Percentiles rank a stretch among this genome's conserved stretches.
These are phyloP conservation scores for Stenogyne calaminthoides DNA, from an alignment of 305 asterid genomes.

Conservation along the genomic window DNA sequence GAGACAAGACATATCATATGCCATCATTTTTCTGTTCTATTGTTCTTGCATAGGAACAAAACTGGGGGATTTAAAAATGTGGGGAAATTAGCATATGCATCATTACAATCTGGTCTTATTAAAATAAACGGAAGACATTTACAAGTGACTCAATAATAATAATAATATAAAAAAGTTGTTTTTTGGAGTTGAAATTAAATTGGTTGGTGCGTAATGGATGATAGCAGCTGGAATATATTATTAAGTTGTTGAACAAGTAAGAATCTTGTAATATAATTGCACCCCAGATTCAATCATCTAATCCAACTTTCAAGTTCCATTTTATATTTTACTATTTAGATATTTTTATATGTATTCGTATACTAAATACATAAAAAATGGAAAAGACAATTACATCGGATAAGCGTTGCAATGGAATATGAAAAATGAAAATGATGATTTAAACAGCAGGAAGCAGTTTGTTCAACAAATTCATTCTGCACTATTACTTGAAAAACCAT, in stretches of 20 bases:
- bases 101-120: too few species aligned
- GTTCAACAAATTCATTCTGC: constrained; percentile 17
- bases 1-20: too few species aligned
- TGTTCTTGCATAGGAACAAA: too few species aligned
- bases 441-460: constrained; percentile 36
- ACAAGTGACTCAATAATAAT: too few species aligned
- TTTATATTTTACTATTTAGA: too few species aligned
- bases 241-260: neutral
- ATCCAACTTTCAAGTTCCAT: neutral
- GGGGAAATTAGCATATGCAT: too few species aligned
- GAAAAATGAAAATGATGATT: constrained; percentile 28
- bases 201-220: neutral
- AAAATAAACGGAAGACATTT: too few species aligned
- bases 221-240: neutral
- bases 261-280: neutral
- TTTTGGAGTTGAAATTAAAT: too few species aligned
- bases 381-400: neutral
- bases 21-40: too few species aligned
- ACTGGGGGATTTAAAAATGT: too few species aligned
- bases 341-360: neutral
- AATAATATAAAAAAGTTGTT: too few species aligned
- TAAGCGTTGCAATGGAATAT: constrained; percentile 22
- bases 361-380: neutral
- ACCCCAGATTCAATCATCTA: neutral
- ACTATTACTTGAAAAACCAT: constrained; percentile 31